Evolutionary conservation across 2,329 filamentous ascomycete species (phyloP), one percentile per base, ranked within the genome.

Genomic region (Nemania serpens): DNA sequence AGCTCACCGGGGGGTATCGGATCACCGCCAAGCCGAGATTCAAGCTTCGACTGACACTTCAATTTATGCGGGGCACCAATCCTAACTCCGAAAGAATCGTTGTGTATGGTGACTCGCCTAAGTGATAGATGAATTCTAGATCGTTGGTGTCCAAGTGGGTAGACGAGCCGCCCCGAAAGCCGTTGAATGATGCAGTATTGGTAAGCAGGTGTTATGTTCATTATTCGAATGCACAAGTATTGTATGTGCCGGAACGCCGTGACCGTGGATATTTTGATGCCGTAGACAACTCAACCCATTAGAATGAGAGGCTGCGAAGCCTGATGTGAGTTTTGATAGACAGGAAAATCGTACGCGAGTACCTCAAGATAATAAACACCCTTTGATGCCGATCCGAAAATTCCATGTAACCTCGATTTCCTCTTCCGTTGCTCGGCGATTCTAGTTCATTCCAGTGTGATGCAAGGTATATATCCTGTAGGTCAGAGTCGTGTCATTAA

Each of bases 241-340:
- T 37, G 39, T 39, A 51, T 36, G 25, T 25, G 41, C 62, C 51
- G 36, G 9, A 49, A 59, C 59, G 51, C 62, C 62, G 43, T 49
- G 17, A 39, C 17, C 33, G 39, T 43, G 22, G 20, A 62, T 56
- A 7, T 9, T 33, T 25, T 17, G 48, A 49, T 34, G 37, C 36
- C 15, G 18, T 29, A 45, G 33, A 22, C 3, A 33, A 41, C 53
- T 43, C 17, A 42, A 39, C 48, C 34, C 17, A 33, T 47, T 15
- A 34, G 20, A 10, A 2, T 51, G 22, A 22, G 15, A n/a, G 25
- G 36, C 20, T 10, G 41, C 17, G 34, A 47, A 41, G 6, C 20
- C 5, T 22, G n/a, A 25, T 43, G 48, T 5, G 13, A 42, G 18
- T 29, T 22, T 42, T 43, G 51, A 43, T 42, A 34, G 18, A 46